A percentile compares a stretch with the other conserved stretches of the same genome.
These are phyloP conservation scores for Penicillium silybi DNA, from an alignment of 495 filamentous ascomycete genomes.

Conservation along the genomic window DNA sequence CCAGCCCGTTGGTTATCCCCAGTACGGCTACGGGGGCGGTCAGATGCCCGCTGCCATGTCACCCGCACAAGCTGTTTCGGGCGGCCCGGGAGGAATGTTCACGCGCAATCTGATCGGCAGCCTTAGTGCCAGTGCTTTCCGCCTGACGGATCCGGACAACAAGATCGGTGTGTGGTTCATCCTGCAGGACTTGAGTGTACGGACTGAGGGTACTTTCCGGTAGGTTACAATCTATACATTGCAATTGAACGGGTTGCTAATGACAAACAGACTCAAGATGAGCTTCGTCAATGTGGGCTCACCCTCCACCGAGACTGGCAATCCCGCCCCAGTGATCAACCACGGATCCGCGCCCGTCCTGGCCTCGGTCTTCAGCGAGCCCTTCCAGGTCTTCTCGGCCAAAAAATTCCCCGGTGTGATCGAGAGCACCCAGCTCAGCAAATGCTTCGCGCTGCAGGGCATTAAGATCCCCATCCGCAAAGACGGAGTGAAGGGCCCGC, in stretches of 20 bases:
- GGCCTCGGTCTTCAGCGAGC: slow-evolving; percentile 81
- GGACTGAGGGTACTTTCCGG: slow-evolving; percentile 90
- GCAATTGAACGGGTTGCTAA: neutral
- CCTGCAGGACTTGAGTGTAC: slow-evolving; percentile 88
- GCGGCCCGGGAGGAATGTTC: slow-evolving; percentile 79
- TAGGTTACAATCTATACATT: slow-evolving; percentile 35
- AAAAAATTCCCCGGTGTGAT: slow-evolving; percentile 99
- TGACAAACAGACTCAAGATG: slow-evolving; percentile 56
- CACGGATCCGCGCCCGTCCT: slow-evolving; percentile 78
- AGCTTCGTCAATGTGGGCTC: slow-evolving; percentile 82
- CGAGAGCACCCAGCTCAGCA: slow-evolving; percentile 89
- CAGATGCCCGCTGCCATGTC: slow-evolving; percentile 38
- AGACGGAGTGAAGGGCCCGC: slow-evolving; percentile 63
- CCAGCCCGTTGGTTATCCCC: slow-evolving; percentile 39
- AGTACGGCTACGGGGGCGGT: slow-evolving; percentile 30
- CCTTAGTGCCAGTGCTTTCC: slow-evolving; percentile 84
- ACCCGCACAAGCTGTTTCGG: slow-evolving; percentile 38
- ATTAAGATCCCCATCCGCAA: slow-evolving; percentile 95
- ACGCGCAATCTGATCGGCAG: slow-evolving; percentile 95
- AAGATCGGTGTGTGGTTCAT: slow-evolving; percentile 97
- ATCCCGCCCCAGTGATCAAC: slow-evolving; percentile 57
- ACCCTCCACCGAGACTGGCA: slow-evolving; percentile 27
- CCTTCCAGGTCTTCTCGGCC: slow-evolving; percentile 90
- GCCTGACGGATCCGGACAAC: slow-evolving; percentile 74
- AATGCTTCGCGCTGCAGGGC: slow-evolving; percentile 90